Evolutionary conservation across 1,139 yeast genomes (phyloP).

Genomic region (Geotrichum klebahnii): DNA sequence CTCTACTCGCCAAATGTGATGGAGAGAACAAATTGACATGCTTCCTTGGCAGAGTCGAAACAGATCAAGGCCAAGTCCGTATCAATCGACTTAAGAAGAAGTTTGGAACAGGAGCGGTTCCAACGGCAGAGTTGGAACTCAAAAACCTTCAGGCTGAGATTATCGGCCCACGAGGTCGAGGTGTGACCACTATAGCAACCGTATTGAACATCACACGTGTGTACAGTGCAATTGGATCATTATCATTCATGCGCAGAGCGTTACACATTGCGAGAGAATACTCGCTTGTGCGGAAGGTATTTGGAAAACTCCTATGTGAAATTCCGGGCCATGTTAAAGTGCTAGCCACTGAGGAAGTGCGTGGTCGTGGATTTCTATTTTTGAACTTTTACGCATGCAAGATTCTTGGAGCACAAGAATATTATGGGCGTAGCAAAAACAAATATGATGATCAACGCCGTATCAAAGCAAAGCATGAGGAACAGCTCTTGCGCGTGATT

Average conservation of each 20-base stretch:
- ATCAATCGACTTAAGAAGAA: constrained; percentile 35
- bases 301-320: constrained; percentile 28
- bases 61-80: constrained; percentile 25
- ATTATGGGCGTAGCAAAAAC: constrained; percentile 13
- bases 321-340: constrained; percentile 33
- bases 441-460: background rate
- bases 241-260: constrained; percentile 32
- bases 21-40: constrained; percentile 31
- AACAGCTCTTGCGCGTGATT: constrained; percentile 29
- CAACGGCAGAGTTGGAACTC: constrained; percentile 37
- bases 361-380: constrained; percentile 29
- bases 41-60: constrained; percentile 32
- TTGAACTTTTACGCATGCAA: constrained; percentile 30
- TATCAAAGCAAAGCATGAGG: constrained; percentile 23
- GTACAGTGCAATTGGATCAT: constrained; percentile 32
- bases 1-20: constrained; percentile 31
- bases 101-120: constrained; percentile 36
- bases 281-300: constrained; percentile 32
- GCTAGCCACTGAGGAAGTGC: constrained; percentile 31
- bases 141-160: constrained; percentile 29
- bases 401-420: constrained; percentile 35
- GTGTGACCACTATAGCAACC: constrained; percentile 35
- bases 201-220: constrained; percentile 35
- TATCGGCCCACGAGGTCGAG: constrained; percentile 33
- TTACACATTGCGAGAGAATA: constrained; percentile 34